Evolutionary conservation across 331 rosid species (phyloP).

Genomic region (Erythrophleum ivorense): DNA sequence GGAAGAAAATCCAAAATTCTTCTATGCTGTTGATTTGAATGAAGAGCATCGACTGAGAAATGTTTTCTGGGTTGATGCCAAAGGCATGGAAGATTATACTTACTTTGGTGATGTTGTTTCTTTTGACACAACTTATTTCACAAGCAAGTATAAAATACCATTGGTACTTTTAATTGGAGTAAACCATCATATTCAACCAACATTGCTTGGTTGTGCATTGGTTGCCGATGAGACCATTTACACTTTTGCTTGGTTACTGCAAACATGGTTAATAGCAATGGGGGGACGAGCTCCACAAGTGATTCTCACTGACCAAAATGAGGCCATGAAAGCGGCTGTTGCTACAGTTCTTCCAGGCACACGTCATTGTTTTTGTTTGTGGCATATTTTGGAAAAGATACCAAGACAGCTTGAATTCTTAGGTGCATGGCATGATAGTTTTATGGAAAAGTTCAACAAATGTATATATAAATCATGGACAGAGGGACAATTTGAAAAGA

Average conservation of each 20-base stretch:
- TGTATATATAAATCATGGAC: slow-evolving; percentile 81
- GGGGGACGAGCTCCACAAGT: slow-evolving; percentile 86
- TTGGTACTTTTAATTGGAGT: slow-evolving; percentile 86
- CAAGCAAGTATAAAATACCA: slow-evolving; percentile 79
- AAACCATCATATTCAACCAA: slow-evolving; percentile 89
- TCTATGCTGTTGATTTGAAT: slow-evolving; percentile 87
- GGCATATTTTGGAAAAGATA: slow-evolving; percentile 81
- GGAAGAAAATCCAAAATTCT: slow-evolving; percentile 88
- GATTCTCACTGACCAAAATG: slow-evolving; percentile 78
- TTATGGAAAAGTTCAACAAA: slow-evolving; percentile 67
- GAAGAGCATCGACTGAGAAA: slow-evolving; percentile 90
- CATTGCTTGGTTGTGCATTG: slow-evolving; percentile 85
- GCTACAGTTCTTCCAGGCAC: slow-evolving; percentile 78
- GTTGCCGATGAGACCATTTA: slow-evolving; percentile 77
- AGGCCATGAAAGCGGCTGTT: slow-evolving; percentile 75
- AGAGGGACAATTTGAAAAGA: slow-evolving; percentile 75
- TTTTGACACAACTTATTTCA: slow-evolving; percentile 81
- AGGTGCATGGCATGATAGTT: slow-evolving; percentile 67
- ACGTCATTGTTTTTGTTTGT: slow-evolving; percentile 85
- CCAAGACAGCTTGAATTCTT: slow-evolving; percentile 72
- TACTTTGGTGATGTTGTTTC: slow-evolving; percentile 80
- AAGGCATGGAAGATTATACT: slow-evolving; percentile 82
- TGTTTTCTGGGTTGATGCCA: slow-evolving; percentile 91
- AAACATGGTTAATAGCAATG: slow-evolving; percentile 92
- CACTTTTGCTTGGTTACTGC: slow-evolving; percentile 85